Percentiles rank a stretch among this genome's conserved stretches.
Conservation (phyloP, 371 early-diverging fungal species). For the Rhizopus stolonifer region DNA sequence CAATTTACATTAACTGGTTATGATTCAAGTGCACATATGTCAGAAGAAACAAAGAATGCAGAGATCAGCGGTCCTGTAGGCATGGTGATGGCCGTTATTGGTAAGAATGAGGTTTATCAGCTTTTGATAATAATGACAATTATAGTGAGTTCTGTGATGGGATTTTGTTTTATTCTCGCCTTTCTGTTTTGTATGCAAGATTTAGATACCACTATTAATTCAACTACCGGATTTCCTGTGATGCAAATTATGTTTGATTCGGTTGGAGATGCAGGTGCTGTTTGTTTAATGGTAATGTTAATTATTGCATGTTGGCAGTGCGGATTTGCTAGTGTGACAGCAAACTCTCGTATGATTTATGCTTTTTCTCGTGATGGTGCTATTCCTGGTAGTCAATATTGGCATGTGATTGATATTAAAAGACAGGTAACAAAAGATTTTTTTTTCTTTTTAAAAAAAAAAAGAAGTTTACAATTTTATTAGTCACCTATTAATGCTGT, state of each 20-base stretch:
- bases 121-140: no score
- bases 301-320: conserved; percentile 61
- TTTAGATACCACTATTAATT: conserved; percentile 39
- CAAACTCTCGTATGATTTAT: conserved; percentile 72
- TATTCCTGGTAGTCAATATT: conserved; percentile 54
- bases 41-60: conserved; percentile 62
- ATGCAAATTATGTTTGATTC: conserved; percentile 55
- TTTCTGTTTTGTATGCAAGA: conserved; percentile 46
- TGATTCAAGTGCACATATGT: conserved; percentile 69
- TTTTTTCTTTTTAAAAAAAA: conserved; percentile 9
- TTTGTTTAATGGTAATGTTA: conserved; percentile 53
- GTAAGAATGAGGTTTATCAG: conserved; percentile 13
- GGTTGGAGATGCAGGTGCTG: conserved; percentile 48
- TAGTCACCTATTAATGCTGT: conserved; percentile 55
- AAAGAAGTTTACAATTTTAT: no score
- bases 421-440: conserved; percentile 46
- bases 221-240: conserved; percentile 42
- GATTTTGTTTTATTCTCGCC: conserved; percentile 40
- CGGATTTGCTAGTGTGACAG: conserved; percentile 55
- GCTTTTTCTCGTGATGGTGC: conserved; percentile 75
- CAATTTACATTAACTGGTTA: conserved; percentile 60
- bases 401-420: conserved; percentile 31
- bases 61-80: conserved; percentile 54
- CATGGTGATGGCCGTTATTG: conserved; percentile 44
- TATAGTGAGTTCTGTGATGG: conserved; percentile 40